Evolutionary conservation across 768 basidiomycete species (phyloP), one percentile per base, ranked within the genome.

Genomic region (Boletus patriciae): DNA sequence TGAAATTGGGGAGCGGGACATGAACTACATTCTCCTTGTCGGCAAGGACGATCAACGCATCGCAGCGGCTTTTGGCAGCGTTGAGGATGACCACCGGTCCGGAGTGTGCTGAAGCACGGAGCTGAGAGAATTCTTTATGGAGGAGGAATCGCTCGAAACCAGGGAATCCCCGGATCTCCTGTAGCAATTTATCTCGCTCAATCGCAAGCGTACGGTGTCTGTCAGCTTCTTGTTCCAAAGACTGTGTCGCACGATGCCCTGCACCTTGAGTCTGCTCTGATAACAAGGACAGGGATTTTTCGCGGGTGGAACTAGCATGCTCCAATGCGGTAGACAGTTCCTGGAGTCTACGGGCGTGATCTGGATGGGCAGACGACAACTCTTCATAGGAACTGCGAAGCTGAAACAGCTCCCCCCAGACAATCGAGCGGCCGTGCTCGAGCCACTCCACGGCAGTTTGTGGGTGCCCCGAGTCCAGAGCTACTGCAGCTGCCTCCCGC

Each of bases 11-110:
- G 16, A 60, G 56, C 6, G 56, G 57, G 21, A 59, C 58, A 19
- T 59, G 53, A 10, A 59, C 8, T 1, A 38, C 58, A n/a, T 43
- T 5, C 0, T 54, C 42, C 18, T 19, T 36, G 15, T 61, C 36
- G 2, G 46, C 54, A 10, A 42, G 29, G 10, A 61, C 4, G 13
- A 61, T 51, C 50, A 61, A 43, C 9, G 74, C 77, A 52, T 78
- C 73, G 31, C 73, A 76, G n/a, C 73, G 62, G 16, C 23, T 44
- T 19, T 50, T 19, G 10, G 52, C 25, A 7, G 44, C 52, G 29
- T 45, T 53, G 7, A 25, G 34, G 3, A 50, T 40, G 27, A 50
- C 49, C 8, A 51, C 40, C 15, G 50, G 50, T 19, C 50, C 50
- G 7, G 38, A 42, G 31, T 52, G 51, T 12, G 51, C 51, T 1